phyloP scores from a whole-genome alignment of 495 filamentous ascomycete genomes.

The Tirmania nivea region DNA sequence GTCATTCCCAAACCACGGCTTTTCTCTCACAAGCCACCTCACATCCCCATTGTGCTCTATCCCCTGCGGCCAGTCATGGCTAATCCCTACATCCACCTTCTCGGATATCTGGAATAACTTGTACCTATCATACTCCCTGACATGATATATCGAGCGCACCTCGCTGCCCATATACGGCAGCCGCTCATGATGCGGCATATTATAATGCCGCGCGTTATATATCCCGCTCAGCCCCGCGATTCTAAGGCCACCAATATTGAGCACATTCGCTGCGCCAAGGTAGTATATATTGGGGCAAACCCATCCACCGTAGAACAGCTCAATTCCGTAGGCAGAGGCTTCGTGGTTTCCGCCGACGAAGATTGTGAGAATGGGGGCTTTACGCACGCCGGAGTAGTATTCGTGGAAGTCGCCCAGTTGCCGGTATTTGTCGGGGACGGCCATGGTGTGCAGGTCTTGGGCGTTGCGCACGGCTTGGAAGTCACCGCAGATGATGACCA shows the following conservation, averaged over 20 bases:
- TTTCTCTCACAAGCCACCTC: conserved; percentile 38
- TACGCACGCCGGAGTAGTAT: conserved; percentile 62
- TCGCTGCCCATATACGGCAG: conserved; percentile 60
- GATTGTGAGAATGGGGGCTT: conserved; percentile 68
- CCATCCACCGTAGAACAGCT: conserved; percentile 84
- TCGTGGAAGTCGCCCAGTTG: conserved; percentile 72
- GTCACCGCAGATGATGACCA: conserved; percentile 67
- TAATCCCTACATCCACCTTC: conserved; percentile 72
- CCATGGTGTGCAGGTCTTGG: conserved; percentile 66
- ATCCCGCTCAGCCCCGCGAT: conserved; percentile 88
- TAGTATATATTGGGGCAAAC: conserved; percentile 94
- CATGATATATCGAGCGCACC: conserved; percentile 59
- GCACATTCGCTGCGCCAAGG: conserved; percentile 69
- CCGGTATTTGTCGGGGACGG: conserved; percentile 64
- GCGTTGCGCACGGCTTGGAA: conserved; percentile 77
- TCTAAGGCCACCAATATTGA: conserved; percentile 59
- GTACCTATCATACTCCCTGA: conserved; percentile 71
- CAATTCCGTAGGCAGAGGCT: conserved; percentile 63
- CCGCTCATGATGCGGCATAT: conserved; percentile 60
- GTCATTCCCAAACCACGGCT: conserved; percentile 51
- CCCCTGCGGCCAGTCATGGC: conserved; percentile 80
- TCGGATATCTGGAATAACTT: conserved; percentile 69
- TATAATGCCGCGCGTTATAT: conserved; percentile 72
- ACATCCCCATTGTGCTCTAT: conserved; percentile 56
- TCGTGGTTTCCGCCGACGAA: conserved; percentile 94